Evolutionary conservation across 352 stramenopile species (phyloP), one percentile per base, ranked within the genome.

Genomic region (Globisporangium acanthophoron): DNA sequence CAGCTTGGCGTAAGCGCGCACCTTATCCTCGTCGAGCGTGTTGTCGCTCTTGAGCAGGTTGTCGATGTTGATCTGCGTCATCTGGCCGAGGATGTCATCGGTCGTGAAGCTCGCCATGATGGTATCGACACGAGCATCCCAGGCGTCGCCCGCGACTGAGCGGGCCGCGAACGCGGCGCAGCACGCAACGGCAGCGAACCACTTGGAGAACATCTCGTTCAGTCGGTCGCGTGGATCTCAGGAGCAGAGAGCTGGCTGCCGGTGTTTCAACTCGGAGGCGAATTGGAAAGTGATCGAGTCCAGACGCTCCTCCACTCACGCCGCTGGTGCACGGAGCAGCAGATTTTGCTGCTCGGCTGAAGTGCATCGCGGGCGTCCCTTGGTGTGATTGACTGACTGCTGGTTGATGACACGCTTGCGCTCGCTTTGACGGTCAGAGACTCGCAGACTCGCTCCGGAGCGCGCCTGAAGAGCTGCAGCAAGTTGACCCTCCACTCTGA

Each of bases 31-130:
- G 50, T 85, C 69, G 13, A 82, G 64, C 49, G 66, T 68, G 21
- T 63, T 43, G 50, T 89, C 67, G 33, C 62, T 54, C 24, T 67
- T 69, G 21, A 92, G 55, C 33, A 95, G 59, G 29, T 71, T 52
- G 39, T 70, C 71, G 48, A 96, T 82, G 59, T 92, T 87, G 62
- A 96, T 78, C 66, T 96, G 86, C 24, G 78, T 80, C 84, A 96
- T 92, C 66, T 96, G 86, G 3, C 80, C 82, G 37, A 94, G 66
- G 45, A 88, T 79, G 15, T 82, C 76, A 24, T 88, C 76, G 21
- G 83, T 65, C 35, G 60, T 73, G 67, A 85, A 75, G 54, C 61
- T 59, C 56, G 71, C 64, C 37, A 90, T 67, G 54, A 92, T 89
- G 31, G 65, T 64, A 44, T 85, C 59, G 3, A 71, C 76, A 43